These are phyloP conservation scores for Penicillium alfredii DNA, from an alignment of 495 filamentous ascomycete genomes.

Conservation along the genomic window DNA sequence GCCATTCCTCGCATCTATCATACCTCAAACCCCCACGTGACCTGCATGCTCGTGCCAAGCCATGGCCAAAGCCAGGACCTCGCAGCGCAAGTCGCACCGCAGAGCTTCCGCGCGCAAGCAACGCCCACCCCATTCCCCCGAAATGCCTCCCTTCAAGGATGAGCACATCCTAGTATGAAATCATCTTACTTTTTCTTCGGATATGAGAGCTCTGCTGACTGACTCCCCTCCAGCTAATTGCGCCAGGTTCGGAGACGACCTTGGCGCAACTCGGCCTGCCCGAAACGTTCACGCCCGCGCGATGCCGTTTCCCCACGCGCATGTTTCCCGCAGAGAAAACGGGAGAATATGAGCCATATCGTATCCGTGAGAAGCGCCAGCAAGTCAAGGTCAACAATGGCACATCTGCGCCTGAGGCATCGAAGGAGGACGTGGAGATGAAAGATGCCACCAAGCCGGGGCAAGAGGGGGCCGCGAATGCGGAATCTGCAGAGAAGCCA, in stretches of 20 bases:
- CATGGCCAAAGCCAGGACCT: background rate
- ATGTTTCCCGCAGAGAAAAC: constrained; percentile 83
- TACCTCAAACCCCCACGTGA: too few species aligned
- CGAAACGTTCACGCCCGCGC: constrained; percentile 84
- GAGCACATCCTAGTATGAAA: constrained; percentile 63
- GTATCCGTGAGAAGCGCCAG: constrained; percentile 66
- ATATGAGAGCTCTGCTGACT: constrained; percentile 5
- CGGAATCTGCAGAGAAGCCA: constrained; percentile 7
- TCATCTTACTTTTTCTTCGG: background rate
- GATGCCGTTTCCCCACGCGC: constrained; percentile 74
- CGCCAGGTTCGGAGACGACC: constrained; percentile 88
- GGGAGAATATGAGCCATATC: constrained; percentile 78
- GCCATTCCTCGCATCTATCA: too few species aligned
- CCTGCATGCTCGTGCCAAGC: constrained; percentile 4
- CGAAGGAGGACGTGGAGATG: constrained; percentile 49
- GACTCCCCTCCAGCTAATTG: constrained; percentile 60
- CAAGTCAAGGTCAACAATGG: constrained; percentile 38
- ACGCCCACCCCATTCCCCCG: constrained; percentile 9
- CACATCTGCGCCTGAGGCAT: constrained; percentile 22
- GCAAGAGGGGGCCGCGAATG: constrained; percentile 8
- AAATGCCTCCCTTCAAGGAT: constrained; percentile 71
- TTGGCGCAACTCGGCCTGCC: constrained; percentile 89
- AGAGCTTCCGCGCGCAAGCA: constrained; percentile 15
- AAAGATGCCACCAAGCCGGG: constrained; percentile 17
- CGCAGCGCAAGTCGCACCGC: constrained; percentile 17